These are phyloP conservation scores for Leccinum fuscescens DNA, from an alignment of 1,284 basidiomycete genomes.

Conservation along the genomic window DNA sequence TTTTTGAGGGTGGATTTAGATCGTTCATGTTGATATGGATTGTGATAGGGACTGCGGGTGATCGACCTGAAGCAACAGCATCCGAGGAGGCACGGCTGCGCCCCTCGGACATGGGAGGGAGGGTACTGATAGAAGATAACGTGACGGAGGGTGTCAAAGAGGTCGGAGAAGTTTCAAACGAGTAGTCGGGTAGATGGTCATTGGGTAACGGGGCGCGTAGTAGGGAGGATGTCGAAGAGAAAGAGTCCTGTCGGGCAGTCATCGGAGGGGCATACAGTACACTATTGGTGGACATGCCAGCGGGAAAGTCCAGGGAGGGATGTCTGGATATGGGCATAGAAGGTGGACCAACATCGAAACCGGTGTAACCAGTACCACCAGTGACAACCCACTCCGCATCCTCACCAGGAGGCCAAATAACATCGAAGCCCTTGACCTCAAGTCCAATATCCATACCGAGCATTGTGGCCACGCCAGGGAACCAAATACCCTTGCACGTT, in stretches of 20 bases:
- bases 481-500: constrained; percentile 72
- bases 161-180: constrained; percentile 62
- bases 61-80: constrained; percentile 17
- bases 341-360: constrained; percentile 52
- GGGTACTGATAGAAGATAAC: constrained; percentile 56
- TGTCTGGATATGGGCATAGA: constrained; percentile 39
- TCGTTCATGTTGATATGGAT: constrained; percentile 79
- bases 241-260: constrained; percentile 40
- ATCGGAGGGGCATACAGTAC: constrained; percentile 28
- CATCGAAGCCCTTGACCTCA: constrained; percentile 62
- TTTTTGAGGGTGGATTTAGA: constrained; percentile 60
- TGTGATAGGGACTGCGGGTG: constrained; percentile 39
- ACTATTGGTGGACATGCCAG: constrained; percentile 20
- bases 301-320: constrained; percentile 49
- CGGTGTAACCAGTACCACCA: constrained; percentile 66
- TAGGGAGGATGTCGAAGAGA: constrained; percentile 56
- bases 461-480: constrained; percentile 75
- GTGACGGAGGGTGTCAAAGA: constrained; percentile 49
- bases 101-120: constrained; percentile 42
- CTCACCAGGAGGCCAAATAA: constrained; percentile 57
- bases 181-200: constrained; percentile 63
- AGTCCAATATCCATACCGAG: constrained; percentile 75
- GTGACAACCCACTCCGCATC: constrained; percentile 57
- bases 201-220: constrained; percentile 68
- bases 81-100: constrained; percentile 31